Evolutionary conservation across 805 yeast genomes (phyloP), one percentile per base, ranked within the genome.

Genomic region (Blastobotrys americana): DNA sequence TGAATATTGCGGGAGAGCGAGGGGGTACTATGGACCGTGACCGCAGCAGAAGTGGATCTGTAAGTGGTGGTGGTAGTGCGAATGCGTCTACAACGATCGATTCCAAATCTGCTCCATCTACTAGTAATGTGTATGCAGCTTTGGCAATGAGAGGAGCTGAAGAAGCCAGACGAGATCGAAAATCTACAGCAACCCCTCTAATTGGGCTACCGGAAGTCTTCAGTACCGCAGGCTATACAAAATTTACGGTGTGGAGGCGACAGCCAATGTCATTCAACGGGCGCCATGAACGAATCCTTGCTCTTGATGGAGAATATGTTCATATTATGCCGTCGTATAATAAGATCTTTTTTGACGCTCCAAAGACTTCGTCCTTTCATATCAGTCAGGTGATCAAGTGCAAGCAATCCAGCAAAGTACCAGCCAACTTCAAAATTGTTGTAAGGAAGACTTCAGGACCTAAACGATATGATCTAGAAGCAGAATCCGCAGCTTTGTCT

Each of bases 241-340:
- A 84, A 55, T 90, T 88, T 76, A 80, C 77, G 15, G 95, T 90
- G 0, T 85, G 87, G 84, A 73, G 97, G 56, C 77, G 93, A 48
- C 90, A 89, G 55, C 89, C 88, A 18, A 76, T 82, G 78, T 80
- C 94, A 0, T 80, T 90, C 52, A 77, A 84, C 47, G 79, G 78
- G 46, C 73, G 88, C 43, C 85, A 85, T 49, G 95, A 88, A 55
- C 77, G 93, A 55, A 77, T 88, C 0, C 69, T 90, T 25, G 88
- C 93, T 1, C 77, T 90, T 33, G 97, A 90, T 63, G 97, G 97
- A n/a, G 95, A 87, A 55, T 88, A 87, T 56, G 77, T 90, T 10
- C 90, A 89, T 56, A 76, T 90, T 40, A 77, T 86, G 55, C 96
- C 97, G 0, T 81, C 88, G 5, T 87, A 84, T 54, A 90, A 85